phyloP scores from a whole-genome alignment of 768 basidiomycete genomes.

The Lentinula aciculospora region DNA sequence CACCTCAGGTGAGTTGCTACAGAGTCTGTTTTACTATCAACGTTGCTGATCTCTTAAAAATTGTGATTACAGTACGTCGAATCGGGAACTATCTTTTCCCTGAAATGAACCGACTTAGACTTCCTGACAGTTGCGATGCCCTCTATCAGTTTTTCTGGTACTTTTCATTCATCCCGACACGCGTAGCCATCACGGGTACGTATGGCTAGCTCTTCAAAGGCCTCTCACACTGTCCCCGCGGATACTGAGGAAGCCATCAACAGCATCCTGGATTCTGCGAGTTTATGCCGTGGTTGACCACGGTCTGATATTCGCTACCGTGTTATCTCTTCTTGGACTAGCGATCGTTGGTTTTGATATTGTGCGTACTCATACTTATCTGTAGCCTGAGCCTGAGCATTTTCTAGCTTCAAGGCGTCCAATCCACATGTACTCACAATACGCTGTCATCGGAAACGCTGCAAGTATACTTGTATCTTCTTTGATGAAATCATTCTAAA shows the following conservation, averaged over 20 bases:
- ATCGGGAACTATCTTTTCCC: background rate
- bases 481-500: background rate
- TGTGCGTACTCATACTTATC: background rate
- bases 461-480: background rate
- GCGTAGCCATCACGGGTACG: background rate
- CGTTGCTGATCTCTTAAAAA: background rate
- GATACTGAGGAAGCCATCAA: background rate
- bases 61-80: background rate
- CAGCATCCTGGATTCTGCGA: background rate
- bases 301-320: background rate
- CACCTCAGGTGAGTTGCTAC: background rate
- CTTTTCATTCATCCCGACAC: background rate
- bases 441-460: background rate
- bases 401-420: background rate
- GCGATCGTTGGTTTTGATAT: background rate
- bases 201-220: background rate
- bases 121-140: background rate
- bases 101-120: background rate
- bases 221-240: background rate
- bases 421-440: background rate
- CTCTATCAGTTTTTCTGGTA: background rate
- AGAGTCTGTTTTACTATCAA: background rate
- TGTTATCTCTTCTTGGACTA: background rate
- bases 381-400: background rate
- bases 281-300: background rate